Percentiles rank a stretch among this genome's conserved stretches.
These are phyloP conservation scores for Aspergillus chevalieri DNA, from an alignment of 2,329 filamentous ascomycete genomes.

Conservation along the genomic window DNA sequence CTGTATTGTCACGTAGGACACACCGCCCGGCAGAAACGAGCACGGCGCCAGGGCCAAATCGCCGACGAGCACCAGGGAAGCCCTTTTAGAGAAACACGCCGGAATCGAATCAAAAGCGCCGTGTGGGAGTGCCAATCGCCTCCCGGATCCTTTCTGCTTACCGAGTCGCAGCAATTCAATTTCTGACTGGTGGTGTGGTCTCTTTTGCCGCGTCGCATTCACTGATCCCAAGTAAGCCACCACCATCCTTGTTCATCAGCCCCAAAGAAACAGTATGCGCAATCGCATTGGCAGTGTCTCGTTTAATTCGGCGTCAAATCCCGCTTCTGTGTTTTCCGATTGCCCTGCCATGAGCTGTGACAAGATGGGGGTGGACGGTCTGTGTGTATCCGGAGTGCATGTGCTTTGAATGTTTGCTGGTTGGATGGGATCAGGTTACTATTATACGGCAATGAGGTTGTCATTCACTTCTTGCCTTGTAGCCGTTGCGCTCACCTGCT, in stretches of 20 bases:
- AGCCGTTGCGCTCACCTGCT: neutral
- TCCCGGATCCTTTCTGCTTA: too few relatives aligned
- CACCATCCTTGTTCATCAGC: neutral
- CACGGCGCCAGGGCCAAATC: neutral
- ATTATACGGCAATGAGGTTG: neutral
- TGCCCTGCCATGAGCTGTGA: neutral
- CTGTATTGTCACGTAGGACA: neutral
- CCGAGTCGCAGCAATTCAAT: neutral
- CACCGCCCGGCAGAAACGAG: neutral
- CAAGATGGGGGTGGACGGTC: neutral
- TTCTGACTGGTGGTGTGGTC: neutral
- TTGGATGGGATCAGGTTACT: neutral
- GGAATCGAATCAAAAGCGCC: neutral
- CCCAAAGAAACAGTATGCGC: neutral
- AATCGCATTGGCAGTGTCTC: neutral
- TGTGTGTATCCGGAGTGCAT: neutral
- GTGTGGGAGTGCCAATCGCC: too few relatives aligned
- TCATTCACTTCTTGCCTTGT: neutral
- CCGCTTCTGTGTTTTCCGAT: neutral
- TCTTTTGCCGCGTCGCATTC: neutral
- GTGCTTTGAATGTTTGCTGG: neutral
- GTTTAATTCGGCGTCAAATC: neutral
- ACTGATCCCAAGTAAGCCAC: neutral
- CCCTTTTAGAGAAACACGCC: neutral
- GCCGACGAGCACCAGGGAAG: neutral